These are phyloP conservation scores for Pseudohyphozyma bogoriensis DNA, from an alignment of 768 basidiomycete species.

Conservation along the genomic window DNA sequence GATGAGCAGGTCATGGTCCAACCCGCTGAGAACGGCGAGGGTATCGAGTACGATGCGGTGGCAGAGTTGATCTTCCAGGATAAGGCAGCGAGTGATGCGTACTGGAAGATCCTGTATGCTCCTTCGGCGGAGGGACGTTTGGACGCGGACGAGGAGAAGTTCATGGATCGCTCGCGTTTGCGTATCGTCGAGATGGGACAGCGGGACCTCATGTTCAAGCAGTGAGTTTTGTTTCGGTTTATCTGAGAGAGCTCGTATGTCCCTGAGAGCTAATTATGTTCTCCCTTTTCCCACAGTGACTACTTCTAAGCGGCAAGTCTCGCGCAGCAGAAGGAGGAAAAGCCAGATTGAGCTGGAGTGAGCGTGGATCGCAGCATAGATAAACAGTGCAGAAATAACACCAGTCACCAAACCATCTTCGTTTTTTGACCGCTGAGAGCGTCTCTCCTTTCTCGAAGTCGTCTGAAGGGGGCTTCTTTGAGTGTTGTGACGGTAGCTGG, in stretches of 20 bases:
- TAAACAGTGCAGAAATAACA: no score
- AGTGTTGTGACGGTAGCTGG: no score
- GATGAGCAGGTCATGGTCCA: constrained; percentile 8
- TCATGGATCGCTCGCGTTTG: constrained; percentile 7
- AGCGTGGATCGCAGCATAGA: no score
- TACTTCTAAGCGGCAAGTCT: constrained; percentile 4
- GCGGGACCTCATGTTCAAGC: constrained; percentile 3
- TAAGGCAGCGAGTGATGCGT: background rate
- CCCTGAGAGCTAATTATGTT: background rate
- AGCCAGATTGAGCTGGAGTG: no score
- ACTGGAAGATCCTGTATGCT: constrained; percentile 3
- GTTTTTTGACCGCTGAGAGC: no score
- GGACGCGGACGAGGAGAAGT: constrained; percentile 5
- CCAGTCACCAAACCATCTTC: no score
- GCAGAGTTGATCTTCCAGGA: constrained; percentile 4
- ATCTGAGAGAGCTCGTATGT: no score
- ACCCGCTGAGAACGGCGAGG: constrained; percentile 1
- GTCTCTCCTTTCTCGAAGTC: no score
- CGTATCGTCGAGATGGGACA: constrained; percentile 3
- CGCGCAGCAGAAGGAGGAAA: no score
- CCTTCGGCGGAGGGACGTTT: background rate
- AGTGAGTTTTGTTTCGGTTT: background rate
- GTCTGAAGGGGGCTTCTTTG: no score
- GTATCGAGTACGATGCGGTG: constrained; percentile 8
- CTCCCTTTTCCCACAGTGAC: background rate